Conservation (phyloP, 2,329 filamentous ascomycete species). For the Ophiocordyceps camponoti-leonardi region DNA sequence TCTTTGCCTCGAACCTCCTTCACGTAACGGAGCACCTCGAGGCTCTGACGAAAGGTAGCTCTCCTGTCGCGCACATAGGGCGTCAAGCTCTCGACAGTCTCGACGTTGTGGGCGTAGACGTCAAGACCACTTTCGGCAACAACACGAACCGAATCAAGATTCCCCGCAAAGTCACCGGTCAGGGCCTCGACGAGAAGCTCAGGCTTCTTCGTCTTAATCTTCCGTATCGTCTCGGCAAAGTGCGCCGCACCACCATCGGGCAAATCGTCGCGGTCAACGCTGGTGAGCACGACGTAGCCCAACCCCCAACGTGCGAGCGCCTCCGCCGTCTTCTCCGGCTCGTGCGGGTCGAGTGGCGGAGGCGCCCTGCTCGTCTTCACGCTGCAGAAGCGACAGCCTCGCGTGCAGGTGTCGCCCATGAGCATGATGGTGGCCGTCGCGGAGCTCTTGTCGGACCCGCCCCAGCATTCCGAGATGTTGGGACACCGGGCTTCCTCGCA, state of each 20-base stretch:
- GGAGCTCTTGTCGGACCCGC: constrained; percentile 69
- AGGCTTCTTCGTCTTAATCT: constrained; percentile 74
- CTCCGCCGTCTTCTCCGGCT: constrained; percentile 93
- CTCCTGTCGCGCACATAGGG: constrained; percentile 79
- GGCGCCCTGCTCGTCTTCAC: constrained; percentile 75
- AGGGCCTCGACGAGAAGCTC: constrained; percentile 66
- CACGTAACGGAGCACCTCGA: constrained; percentile 62
- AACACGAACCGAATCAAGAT: constrained; percentile 70
- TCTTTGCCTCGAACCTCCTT: constrained; percentile 54
- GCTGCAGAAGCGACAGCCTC: constrained; percentile 90
- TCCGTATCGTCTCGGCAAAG: constrained; percentile 84
- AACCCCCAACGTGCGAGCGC: constrained; percentile 83
- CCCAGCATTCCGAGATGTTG: constrained; percentile 98
- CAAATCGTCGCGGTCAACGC: constrained; percentile 85
- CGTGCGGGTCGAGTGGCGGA: constrained; percentile 75
- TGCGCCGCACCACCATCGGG: constrained; percentile 75
- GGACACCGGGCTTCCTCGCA: constrained; percentile 96
- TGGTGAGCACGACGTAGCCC: constrained; percentile 89
- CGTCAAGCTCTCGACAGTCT: constrained; percentile 83
- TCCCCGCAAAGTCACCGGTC: constrained; percentile 74
- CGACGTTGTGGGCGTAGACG: constrained; percentile 93
- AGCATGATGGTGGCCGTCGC: constrained; percentile 98
- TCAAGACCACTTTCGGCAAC: constrained; percentile 82
- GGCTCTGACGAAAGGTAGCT: constrained; percentile 74
- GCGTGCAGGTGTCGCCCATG: constrained; percentile 96